phyloP scores from a whole-genome alignment of 495 filamentous ascomycete genomes.

The Cudoniella acicularis region DNA sequence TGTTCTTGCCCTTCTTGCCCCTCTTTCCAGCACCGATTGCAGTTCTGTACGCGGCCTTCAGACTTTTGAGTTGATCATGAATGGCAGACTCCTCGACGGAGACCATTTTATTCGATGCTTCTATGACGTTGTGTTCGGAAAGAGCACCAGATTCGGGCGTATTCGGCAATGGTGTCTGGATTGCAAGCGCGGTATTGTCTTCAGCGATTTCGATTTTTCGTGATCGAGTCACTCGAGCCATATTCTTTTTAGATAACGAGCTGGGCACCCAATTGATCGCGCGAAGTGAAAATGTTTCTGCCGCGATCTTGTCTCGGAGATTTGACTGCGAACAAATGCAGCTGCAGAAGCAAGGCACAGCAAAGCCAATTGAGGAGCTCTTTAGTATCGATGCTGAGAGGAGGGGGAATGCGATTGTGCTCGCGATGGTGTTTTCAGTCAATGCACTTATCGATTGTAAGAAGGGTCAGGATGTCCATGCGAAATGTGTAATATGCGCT shows the following conservation, averaged over 20 bases:
- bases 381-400: not conserved
- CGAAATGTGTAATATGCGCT: conserved; percentile 7
- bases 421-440: conserved; percentile 10
- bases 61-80: conserved; percentile 21
- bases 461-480: conserved; percentile 26
- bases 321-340: not conserved
- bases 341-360: not conserved
- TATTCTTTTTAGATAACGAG: conserved; percentile 17
- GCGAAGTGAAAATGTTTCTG: conserved; percentile 4
- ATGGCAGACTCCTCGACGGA: conserved; percentile 15
- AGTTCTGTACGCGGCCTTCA: conserved; percentile 23
- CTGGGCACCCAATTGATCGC: not conserved
- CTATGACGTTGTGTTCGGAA: conserved; percentile 27
- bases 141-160: conserved; percentile 19
- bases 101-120: conserved; percentile 13
- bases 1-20: conserved; percentile 26
- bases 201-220: conserved; percentile 20
- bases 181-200: conserved; percentile 19
- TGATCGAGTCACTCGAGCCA: conserved; percentile 34
- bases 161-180: conserved; percentile 3
- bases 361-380: not conserved
- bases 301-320: not conserved
- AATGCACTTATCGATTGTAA: conserved; percentile 23
- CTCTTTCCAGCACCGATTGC: conserved; percentile 28
- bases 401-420: conserved; percentile 12